Evolutionary conservation across 371 early-diverging fungal species (phyloP).

Genomic region (Chytridium lagenaria): DNA sequence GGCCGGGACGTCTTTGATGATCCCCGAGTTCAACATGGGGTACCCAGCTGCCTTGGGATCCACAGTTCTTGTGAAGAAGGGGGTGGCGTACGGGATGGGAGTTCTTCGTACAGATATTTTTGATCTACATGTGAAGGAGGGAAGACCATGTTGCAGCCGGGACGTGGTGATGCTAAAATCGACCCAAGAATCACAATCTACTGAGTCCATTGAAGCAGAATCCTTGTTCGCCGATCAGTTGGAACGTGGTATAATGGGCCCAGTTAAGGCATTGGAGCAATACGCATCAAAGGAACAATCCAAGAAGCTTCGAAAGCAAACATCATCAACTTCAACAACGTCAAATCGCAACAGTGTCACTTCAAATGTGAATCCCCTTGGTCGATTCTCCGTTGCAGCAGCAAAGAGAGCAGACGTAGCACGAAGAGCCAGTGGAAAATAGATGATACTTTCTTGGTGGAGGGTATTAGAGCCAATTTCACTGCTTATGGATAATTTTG

Average conservation of each 20-base stretch:
- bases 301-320: not conserved
- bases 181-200: conserved; percentile 1
- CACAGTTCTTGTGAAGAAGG: conserved; percentile 26
- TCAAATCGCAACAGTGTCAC: not conserved
- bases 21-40: conserved; percentile 31
- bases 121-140: conserved; percentile 22
- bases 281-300: not conserved
- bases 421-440: not conserved
- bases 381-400: not conserved
- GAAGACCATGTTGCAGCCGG: conserved; percentile 18
- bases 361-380: not conserved
- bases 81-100: conserved; percentile 30
- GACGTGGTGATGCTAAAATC: conserved; percentile 25
- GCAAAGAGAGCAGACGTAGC: not conserved
- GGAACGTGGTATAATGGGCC: not conserved
- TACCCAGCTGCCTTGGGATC: conserved; percentile 31
- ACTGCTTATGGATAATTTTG: no score
- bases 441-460: no score
- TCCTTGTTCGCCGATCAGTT: not conserved
- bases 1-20: conserved; percentile 29
- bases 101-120: conserved; percentile 26
- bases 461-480: no score
- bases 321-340: not conserved
- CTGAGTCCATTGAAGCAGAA: not conserved
- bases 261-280: not conserved